Base-by-base conservation (phyloP, 768 basidiomycete genomes). In the Hirschioporus abietinus region DNA sequence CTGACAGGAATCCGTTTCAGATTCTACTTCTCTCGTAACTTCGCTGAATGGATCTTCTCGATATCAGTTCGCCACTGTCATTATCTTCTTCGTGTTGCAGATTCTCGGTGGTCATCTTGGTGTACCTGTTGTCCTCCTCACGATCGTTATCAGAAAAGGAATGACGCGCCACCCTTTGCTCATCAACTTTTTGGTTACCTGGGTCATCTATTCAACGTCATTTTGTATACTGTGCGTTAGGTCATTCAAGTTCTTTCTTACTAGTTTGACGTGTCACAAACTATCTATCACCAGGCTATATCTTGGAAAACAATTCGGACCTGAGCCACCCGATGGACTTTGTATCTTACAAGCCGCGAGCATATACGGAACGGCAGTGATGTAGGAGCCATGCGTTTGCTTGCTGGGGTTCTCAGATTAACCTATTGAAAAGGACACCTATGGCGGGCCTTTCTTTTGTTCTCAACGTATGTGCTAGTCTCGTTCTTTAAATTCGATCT, bases 181-280 rank as follows among this genome's bases (percentile, higher is more conserved):
- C 69, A 74, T 87, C 67, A 88, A 88, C 67, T 83, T 87, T 67
- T 87, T 84, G 66, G 64, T 83, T 20, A 79, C 82, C 60, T 85
- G 84, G 84, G 79, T 83, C 10, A 69, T 87, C 57, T 86, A 82
- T 70, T 87, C 86, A 6, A 71, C 86, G 65, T 76, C 79, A 35
- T 84, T 81, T 70, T 82, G 78, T 70, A 67, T 88, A 20, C 71
- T 81, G 87, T 87, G 68, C 74, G 87, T 76, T 12, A 35, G 52
- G 20, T 17, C 15, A 35, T 36, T 17, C 58, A 30, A 20, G n/a
- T 35, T 7, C n/a, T n/a, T n/a, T n/a, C n/a, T n/a, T n/a, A n/a
- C n/a, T n/a, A n/a, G n/a, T n/a, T n/a, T n/a, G n/a, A n/a, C n/a
- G n/a, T n/a, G n/a, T n/a, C n/a, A n/a, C n/a, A n/a, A n/a, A n/a